Conservation (phyloP, 176 grass and related monocot species). For the Oryza punctata region DNA sequence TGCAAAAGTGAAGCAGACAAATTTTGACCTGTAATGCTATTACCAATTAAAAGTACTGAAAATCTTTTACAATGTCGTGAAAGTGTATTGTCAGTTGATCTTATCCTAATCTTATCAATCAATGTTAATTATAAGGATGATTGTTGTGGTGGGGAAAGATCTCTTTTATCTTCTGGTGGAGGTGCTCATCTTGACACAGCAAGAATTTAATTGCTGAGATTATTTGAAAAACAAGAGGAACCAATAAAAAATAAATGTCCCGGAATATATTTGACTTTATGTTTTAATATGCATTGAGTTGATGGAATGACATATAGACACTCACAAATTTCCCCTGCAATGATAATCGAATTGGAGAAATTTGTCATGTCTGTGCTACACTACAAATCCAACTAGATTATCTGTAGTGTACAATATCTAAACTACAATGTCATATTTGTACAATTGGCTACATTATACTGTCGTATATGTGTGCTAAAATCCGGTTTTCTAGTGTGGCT, state of each 20-base stretch:
- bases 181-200: not conserved
- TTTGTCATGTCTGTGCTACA: too few relatives aligned
- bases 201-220: not conserved
- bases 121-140: conserved; percentile 11
- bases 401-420: too few relatives aligned
- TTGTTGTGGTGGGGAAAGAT: not conserved
- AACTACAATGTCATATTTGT: too few relatives aligned
- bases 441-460: too few relatives aligned
- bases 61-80: not conserved
- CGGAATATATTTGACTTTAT: not conserved
- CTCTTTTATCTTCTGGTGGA: not conserved
- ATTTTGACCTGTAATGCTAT: too few relatives aligned
- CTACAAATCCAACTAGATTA: too few relatives aligned
- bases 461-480: not conserved
- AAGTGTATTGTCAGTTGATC: not conserved
- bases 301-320: not conserved
- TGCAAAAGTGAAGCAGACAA: too few relatives aligned
- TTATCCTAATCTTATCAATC: not conserved
- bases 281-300: not conserved
- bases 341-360: too few relatives aligned
- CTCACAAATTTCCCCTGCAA: not conserved
- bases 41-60: not conserved
- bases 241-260: not conserved
- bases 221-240: not conserved
- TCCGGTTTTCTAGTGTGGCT: not conserved